Percentiles rank a stretch among this genome's conserved stretches.
Conservation (phyloP, 164 flowering plant genomes). For the Piper betle region DNA sequence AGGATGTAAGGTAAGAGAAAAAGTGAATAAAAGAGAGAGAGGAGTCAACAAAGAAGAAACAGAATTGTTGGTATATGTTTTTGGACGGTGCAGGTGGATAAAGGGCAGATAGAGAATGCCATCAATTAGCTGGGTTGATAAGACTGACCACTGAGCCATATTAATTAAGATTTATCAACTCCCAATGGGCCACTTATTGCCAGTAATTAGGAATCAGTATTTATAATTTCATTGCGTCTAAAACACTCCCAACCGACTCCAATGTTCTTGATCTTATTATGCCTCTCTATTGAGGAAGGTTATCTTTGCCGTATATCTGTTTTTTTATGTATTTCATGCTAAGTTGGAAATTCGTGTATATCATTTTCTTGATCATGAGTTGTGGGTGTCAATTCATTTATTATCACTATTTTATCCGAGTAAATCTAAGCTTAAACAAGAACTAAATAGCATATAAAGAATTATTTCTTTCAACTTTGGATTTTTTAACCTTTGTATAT, state of each 20-base stretch:
- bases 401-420: no score
- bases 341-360: no score
- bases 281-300: not conserved
- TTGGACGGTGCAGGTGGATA: slow-evolving; percentile 5
- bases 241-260: not conserved
- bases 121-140: not conserved
- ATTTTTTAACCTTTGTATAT: no score
- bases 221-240: not conserved
- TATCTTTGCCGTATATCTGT: not conserved
- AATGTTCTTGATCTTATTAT: no score
- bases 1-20: not conserved
- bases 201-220: not conserved
- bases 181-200: no score
- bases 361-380: no score
- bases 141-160: not conserved
- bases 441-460: no score
- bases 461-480: no score
- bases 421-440: no score
- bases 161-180: no score
- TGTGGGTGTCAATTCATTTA: no score
- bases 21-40: not conserved
- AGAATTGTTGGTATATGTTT: not conserved
- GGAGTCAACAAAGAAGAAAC: not conserved
- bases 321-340: not conserved
- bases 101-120: not conserved